These are phyloP conservation scores for Backusella westeae DNA, from an alignment of 192 early-diverging fungal species.

Conservation along the genomic window DNA sequence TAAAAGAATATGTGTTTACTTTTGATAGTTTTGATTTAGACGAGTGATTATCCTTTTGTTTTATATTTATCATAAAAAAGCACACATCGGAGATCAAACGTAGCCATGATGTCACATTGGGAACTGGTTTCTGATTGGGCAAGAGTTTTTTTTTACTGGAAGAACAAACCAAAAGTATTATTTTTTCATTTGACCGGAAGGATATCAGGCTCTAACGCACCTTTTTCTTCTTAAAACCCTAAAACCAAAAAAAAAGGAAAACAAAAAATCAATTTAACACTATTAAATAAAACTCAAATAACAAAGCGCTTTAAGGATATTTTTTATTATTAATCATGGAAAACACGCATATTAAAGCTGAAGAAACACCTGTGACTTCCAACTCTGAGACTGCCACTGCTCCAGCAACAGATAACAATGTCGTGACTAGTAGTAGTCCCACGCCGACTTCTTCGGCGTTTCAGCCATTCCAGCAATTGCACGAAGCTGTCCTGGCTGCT, in stretches of 20 bases:
- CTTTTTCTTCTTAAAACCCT: slow-evolving; percentile 8
- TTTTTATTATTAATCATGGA: slow-evolving; percentile 9
- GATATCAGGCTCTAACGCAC: not conserved
- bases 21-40: not conserved
- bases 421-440: slow-evolving; percentile 28
- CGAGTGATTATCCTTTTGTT: too few species aligned
- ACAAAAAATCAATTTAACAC: not conserved
- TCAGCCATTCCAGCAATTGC: slow-evolving; percentile 29
- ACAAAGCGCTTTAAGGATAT: not conserved
- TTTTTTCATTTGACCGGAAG: slow-evolving; percentile 1
- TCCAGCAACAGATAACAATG: not conserved
- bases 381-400: slow-evolving; percentile 17
- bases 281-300: not conserved
- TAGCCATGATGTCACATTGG: not conserved
- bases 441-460: slow-evolving; percentile 7
- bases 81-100: not conserved
- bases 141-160: not conserved
- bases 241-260: not conserved
- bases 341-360: slow-evolving; percentile 17
- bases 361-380: slow-evolving; percentile 13
- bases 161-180: not conserved
- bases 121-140: not conserved
- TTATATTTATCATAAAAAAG: not conserved
- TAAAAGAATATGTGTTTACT: not conserved
- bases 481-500: slow-evolving; percentile 32